Conservation (phyloP, 1,139 yeast species). For the Debaryomyces coudertii region DNA sequence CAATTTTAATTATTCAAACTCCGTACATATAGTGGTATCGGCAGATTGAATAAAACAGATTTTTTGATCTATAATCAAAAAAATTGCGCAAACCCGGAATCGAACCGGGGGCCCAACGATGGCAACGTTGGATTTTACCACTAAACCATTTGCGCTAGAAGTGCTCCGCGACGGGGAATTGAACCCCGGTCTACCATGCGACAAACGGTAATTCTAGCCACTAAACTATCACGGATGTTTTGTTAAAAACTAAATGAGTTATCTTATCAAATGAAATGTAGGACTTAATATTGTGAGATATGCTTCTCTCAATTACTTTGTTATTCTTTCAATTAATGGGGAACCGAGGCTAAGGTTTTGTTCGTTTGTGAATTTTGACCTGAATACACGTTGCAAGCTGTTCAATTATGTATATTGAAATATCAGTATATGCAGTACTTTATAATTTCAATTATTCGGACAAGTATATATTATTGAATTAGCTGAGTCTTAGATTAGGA, state of each 20-base stretch:
- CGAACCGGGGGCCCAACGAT: slow-evolving; percentile 19
- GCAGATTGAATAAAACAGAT: slow-evolving; percentile 42
- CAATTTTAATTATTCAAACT: slow-evolving; percentile 33
- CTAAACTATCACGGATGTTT: slow-evolving; percentile 48
- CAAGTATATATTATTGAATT: not conserved
- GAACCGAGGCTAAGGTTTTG: too few relatives aligned
- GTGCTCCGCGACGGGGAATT: slow-evolving; percentile 69
- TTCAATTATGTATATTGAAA: too few relatives aligned
- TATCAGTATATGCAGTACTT: not conserved
- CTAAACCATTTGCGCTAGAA: slow-evolving; percentile 20
- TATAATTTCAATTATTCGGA: not conserved
- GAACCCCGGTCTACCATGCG: slow-evolving; percentile 74
- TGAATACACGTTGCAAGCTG: too few relatives aligned
- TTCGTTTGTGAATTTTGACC: too few relatives aligned
- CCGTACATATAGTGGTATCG: too few relatives aligned
- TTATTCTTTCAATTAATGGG: too few relatives aligned
- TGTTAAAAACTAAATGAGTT: not conserved
- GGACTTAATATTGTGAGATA: too few relatives aligned
- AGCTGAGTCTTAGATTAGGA: not conserved
- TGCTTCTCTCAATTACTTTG: too few relatives aligned
- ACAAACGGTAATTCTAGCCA: slow-evolving; percentile 54
- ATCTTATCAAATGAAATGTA: not conserved
- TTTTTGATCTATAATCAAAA: slow-evolving; percentile 13
- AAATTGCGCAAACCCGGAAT: slow-evolving; percentile 18
- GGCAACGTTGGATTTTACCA: slow-evolving; percentile 18